phyloP scores from a whole-genome alignment of 2,329 filamentous ascomycete species.

The Colletotrichum phormii region DNA sequence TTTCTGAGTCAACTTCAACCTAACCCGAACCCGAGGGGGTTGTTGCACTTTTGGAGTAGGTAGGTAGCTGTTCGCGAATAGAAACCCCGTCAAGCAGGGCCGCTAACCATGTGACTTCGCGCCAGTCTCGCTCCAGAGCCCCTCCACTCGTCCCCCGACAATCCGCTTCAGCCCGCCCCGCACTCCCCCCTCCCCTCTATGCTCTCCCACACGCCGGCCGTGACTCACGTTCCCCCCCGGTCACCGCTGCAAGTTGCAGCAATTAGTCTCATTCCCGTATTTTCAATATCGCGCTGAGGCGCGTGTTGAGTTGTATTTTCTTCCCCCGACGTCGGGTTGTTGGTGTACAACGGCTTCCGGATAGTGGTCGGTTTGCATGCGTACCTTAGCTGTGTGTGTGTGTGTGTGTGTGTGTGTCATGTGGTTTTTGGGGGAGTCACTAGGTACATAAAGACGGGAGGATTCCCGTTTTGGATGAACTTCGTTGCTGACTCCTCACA shows the following conservation, averaged over 20 bases:
- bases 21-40: not conserved
- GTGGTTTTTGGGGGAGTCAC: slow-evolving; percentile 8
- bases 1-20: not conserved
- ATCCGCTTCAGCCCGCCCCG: not conserved
- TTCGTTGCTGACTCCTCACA: slow-evolving; percentile 14
- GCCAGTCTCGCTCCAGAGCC: slow-evolving; percentile 41
- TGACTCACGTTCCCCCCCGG: slow-evolving; percentile 41
- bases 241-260: not conserved
- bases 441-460: slow-evolving; percentile 27
- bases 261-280: not conserved
- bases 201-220: slow-evolving; percentile 29
- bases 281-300: not conserved
- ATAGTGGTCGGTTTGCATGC: not conserved
- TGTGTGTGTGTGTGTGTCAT: not conserved
- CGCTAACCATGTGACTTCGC: slow-evolving; percentile 45
- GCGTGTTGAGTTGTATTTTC: not conserved
- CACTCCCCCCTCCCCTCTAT: not conserved
- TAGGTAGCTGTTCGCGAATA: not conserved
- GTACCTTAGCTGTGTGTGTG: not conserved
- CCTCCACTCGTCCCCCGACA: not conserved
- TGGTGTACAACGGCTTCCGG: too few species aligned
- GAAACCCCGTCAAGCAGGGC: not conserved
- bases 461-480: slow-evolving; percentile 13
- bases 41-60: not conserved
- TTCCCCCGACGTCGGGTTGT: not conserved